Evolutionary conservation across 768 basidiomycete species (phyloP).

Genomic region (Mycena vitilis): DNA sequence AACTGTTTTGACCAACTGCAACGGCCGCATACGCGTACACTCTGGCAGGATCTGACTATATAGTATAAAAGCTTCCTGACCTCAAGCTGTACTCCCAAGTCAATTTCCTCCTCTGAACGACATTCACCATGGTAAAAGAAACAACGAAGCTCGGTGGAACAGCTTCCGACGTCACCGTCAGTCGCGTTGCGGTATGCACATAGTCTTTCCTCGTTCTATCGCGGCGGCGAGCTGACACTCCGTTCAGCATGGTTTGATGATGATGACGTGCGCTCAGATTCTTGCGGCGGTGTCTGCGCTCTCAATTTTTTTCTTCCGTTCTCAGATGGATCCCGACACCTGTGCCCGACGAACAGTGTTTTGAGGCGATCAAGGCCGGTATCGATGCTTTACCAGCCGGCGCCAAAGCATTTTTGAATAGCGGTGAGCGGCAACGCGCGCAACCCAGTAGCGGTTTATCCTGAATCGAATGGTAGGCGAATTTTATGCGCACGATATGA

Average conservation of each 20-base stretch:
- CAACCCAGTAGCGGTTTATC: background rate
- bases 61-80: no score
- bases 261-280: constrained; percentile 59
- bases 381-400: constrained; percentile 55
- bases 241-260: constrained; percentile 61
- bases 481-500: constrained; percentile 64
- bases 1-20: background rate
- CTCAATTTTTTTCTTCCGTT: background rate
- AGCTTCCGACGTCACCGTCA: constrained; percentile 49
- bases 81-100: background rate
- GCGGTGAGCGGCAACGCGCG: constrained; percentile 46
- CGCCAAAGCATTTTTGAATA: constrained; percentile 62
- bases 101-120: background rate
- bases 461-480: constrained; percentile 50
- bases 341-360: constrained; percentile 66
- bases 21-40: background rate
- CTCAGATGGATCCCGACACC: constrained; percentile 56
- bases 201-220: background rate
- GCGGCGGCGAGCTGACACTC: background rate
- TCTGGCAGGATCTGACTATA: background rate
- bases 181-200: constrained; percentile 50
- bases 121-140: constrained; percentile 16
- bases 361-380: constrained; percentile 69
- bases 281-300: background rate
- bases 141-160: constrained; percentile 54